A percentile compares a stretch with the other conserved stretches of the same genome.
These are phyloP conservation scores for Colletotrichum endophyticum DNA, from an alignment of 2,329 filamentous ascomycete species.

Conservation along the genomic window DNA sequence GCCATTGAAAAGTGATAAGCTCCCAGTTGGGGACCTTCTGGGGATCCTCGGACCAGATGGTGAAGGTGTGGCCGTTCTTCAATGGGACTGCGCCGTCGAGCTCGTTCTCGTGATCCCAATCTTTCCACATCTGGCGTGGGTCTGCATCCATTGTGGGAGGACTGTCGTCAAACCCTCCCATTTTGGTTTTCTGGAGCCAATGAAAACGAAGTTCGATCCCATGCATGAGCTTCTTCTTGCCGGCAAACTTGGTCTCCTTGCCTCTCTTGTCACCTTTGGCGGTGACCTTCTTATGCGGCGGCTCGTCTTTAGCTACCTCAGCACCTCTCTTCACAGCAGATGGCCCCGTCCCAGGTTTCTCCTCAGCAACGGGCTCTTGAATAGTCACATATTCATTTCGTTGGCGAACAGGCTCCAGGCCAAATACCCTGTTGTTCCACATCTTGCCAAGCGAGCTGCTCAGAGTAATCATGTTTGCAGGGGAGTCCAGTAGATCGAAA, in stretches of 20 bases:
- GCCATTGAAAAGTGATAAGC: neutral
- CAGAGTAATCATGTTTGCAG: neutral
- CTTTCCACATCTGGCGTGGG: neutral
- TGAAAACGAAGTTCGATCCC: neutral
- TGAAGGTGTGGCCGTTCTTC: neutral
- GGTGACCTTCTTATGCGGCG: neutral
- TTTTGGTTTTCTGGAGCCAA: neutral
- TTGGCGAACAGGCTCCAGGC: neutral
- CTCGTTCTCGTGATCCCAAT: neutral
- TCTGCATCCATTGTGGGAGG: neutral
- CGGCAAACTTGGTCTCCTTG: rapidly evolving
- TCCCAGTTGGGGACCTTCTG: neutral
- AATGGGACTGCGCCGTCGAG: neutral
- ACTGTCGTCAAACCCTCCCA: neutral
- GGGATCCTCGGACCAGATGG: neutral
- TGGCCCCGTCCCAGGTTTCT: neutral
- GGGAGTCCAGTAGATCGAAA: neutral
- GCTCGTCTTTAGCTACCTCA: neutral
- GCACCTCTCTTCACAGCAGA: neutral
- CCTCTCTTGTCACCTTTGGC: neutral
- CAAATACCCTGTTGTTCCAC: neutral
- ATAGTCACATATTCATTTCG: too few relatives aligned
- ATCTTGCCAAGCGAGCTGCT: neutral
- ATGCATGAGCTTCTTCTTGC: neutral
- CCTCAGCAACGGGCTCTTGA: too few relatives aligned